Conservation (phyloP, 495 filamentous ascomycete species). For the Daldinia childiae region DNA sequence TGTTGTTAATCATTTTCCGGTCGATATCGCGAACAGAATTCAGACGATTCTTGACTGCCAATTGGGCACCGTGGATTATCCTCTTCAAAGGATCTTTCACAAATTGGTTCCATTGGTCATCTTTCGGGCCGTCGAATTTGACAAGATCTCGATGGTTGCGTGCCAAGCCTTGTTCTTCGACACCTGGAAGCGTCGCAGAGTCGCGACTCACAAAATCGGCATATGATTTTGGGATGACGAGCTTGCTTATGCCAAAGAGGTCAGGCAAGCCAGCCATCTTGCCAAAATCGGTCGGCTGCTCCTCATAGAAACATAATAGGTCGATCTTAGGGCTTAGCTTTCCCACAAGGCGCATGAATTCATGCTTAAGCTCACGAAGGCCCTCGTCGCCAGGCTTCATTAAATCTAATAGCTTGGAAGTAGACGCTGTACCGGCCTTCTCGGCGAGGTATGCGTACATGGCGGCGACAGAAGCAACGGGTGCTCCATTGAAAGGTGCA, state of each 20-base stretch:
- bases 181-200: conserved; percentile 48
- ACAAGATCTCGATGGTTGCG: conserved; percentile 49
- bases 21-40: conserved; percentile 48
- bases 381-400: conserved; percentile 47
- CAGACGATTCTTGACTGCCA: conserved; percentile 47
- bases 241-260: conserved; percentile 40
- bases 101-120: conserved; percentile 44
- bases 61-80: conserved; percentile 47
- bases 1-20: conserved; percentile 41
- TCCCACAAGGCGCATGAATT: conserved; percentile 46
- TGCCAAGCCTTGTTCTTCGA: conserved; percentile 45
- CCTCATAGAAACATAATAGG: conserved; percentile 46
- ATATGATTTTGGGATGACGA: conserved; percentile 38
- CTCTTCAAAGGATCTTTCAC: conserved; percentile 46
- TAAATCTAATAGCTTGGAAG: conserved; percentile 48
- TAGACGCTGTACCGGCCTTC: conserved; percentile 38
- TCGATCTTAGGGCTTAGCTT: conserved; percentile 46
- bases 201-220: conserved; percentile 47
- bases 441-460: conserved; percentile 46
- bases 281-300: conserved; percentile 46
- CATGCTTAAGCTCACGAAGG: conserved; percentile 46
- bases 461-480: conserved; percentile 41
- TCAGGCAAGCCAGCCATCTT: conserved; percentile 40
- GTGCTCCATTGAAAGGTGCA: conserved; percentile 50
- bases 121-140: conserved; percentile 49